Conservation (phyloP, 1,284 basidiomycete genomes). For the Grifola frondosa region DNA sequence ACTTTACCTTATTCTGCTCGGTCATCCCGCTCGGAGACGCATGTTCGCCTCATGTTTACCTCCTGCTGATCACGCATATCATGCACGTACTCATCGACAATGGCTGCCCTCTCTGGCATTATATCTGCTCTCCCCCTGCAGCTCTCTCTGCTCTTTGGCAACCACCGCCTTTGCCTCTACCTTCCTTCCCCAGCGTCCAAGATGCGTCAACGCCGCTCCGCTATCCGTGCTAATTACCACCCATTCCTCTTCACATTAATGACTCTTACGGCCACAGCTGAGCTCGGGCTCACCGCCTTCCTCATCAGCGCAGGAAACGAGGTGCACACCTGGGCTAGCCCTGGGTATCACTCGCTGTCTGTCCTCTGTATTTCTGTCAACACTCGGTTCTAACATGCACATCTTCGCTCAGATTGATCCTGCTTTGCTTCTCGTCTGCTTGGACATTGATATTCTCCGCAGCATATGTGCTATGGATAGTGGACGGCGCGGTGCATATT, state of each 20-base stretch:
- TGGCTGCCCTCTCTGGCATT: constrained; percentile 1
- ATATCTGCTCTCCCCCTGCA: not conserved
- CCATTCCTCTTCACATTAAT: constrained; percentile 71
- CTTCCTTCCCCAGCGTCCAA: constrained; percentile 8
- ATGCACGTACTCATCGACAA: constrained; percentile 10
- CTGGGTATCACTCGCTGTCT: constrained; percentile 65
- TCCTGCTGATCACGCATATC: constrained; percentile 13
- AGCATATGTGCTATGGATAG: constrained; percentile 68
- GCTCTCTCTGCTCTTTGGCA: too few species aligned
- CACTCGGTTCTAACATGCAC: constrained; percentile 2
- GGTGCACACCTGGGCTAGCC: constrained; percentile 55
- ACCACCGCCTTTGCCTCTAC: too few species aligned
- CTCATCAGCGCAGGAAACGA: constrained; percentile 66
- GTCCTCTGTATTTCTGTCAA: constrained; percentile 26
- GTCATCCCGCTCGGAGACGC: too few species aligned
- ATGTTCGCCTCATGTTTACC: constrained; percentile 19
- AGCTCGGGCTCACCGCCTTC: constrained; percentile 70
- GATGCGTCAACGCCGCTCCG: constrained; percentile 22
- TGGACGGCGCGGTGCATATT: constrained; percentile 61
- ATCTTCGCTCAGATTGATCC: constrained; percentile 40
- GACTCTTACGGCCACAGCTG: constrained; percentile 62
- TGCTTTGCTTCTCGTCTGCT: constrained; percentile 63
- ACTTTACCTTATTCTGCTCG: too few species aligned
- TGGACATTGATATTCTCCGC: constrained; percentile 72
- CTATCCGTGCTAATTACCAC: constrained; percentile 55